Evolutionary conservation across 495 filamentous ascomycete genomes (phyloP).

Genomic region (Apodospora peruviana): DNA sequence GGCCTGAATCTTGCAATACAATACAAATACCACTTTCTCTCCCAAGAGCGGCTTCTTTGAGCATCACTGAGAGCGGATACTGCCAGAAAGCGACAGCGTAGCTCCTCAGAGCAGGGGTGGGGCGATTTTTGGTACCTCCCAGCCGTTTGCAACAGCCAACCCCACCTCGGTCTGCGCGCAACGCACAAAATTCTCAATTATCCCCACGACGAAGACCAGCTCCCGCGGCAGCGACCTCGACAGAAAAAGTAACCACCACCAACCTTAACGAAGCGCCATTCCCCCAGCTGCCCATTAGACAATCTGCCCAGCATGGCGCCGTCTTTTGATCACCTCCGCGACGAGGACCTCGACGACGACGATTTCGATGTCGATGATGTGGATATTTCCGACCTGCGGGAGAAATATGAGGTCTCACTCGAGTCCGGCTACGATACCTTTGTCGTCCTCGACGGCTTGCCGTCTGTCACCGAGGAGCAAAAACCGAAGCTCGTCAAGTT

Average conservation of each 20-base stretch:
- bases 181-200: constrained; percentile 32
- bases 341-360: constrained; percentile 76
- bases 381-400: constrained; percentile 88
- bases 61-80: too few species aligned
- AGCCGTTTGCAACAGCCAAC: constrained; percentile 21
- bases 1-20: too few species aligned
- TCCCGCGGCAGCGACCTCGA: constrained; percentile 9
- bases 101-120: constrained; percentile 23
- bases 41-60: too few species aligned
- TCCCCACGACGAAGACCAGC: constrained; percentile 16
- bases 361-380: constrained; percentile 89
- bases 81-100: too few species aligned
- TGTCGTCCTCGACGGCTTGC: constrained; percentile 89
- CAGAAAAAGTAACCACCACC: constrained; percentile 9
- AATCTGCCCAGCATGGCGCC: constrained; percentile 49
- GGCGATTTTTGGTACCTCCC: constrained; percentile 25
- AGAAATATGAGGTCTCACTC: constrained; percentile 89
- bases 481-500: constrained; percentile 91
- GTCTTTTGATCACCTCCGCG: constrained; percentile 52
- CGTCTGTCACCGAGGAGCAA: constrained; percentile 74
- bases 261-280: not conserved
- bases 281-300: not conserved
- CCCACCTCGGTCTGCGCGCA: constrained; percentile 27
- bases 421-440: constrained; percentile 96
- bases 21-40: too few species aligned